Base-by-base conservation (phyloP, 2,329 filamentous ascomycete species). In the Venturia aucupariae region DNA sequence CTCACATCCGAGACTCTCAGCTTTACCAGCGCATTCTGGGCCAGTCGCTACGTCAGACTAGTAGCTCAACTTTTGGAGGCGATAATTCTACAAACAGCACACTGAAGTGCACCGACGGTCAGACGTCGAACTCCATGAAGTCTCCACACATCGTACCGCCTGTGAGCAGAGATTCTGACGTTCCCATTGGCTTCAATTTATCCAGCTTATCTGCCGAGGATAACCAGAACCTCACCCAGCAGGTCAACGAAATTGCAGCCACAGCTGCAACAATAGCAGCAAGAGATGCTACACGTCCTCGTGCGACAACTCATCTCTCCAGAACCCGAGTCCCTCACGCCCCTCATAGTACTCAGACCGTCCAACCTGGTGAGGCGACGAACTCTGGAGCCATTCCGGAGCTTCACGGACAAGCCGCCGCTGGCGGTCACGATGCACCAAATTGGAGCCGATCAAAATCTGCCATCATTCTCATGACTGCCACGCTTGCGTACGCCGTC, bases 401-500 rank as follows among this genome's bases (percentile, higher is more conserved):
- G n/a, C 42, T 63, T 15, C 46, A 57, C 24, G 81, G 82, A 8
- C 73, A 79, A 19, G 70, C 71, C 62, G 72, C 73, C 48, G 78
- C 78, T 62, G 90, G 90, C 57, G 92, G 93, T 0, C 95, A 99
- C 71, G 94, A 99, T 75, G 94, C 94, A n/a, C 94, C 94, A 4
- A 99, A 99, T 74, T 99, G 94, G 94, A 90, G 93, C 71, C 87
- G 92, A 67, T 84, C 83, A 63, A 97, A 97, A 83, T 96, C 91
- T 80, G 84, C 91, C 2, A 80, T 97, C 59, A 93, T 99, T 65
- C 81, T 99, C 15, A 85, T 97, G 68, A 88, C 86, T 1, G 93
- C 95, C 3, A 99, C 94, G 0, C 72, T 97, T 17, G 82, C 96
- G 15, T 99, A 99, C 74, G 94, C 95, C n/a, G 80, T 97, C 44